Evolutionary conservation across 2,329 filamentous ascomycete species (phyloP), one percentile per base, ranked within the genome.

Genomic region (Claviceps citrina): DNA sequence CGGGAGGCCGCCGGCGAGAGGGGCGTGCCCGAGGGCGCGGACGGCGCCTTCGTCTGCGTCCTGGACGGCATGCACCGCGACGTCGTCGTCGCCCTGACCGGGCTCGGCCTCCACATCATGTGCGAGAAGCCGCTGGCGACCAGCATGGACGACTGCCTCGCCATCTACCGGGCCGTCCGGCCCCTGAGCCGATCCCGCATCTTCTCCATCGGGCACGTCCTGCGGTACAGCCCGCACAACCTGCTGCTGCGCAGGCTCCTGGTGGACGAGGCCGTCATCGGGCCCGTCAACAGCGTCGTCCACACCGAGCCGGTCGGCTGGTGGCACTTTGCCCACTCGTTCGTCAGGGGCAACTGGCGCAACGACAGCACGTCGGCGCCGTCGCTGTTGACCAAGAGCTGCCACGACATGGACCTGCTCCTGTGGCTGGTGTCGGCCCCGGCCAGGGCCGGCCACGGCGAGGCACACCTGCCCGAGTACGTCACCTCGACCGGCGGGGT

Each of bases 291-390:
- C 39, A 89, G 82, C 30, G 70, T 94, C 30, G 83, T 93, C 46
- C 91, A 96, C 59, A 91, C 84, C 0, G 91, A 96, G 58, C 91
- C 91, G 0, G 80, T 98, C 0, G 91, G 91, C 1, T 93, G 82
- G 78, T 96, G 86, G 84, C 91, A 96, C 57, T 96, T 93, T 56
- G 70, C 81, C 0, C 87, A 94, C 57, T 85, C 79, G 31, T 94
- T 89, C 51, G 89, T 96, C 27, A 74, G 84, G 34, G 91, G 91
- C 13, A 95, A 96, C 60, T 96, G 91, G 91, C 76, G 89, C 5
- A 84, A 83, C 46, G 77, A 84, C 48, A 79, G 76, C 0, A 79
- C 65, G 5, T 78, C 72, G n/a, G 87, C 73, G 19, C 89, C 79
- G 6, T 89, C 83, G 1, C 68, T 98, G 2, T 69, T 98, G 24